Conservation (phyloP, 352 stramenopile genomes). For the Phytophthora sp. region DNA sequence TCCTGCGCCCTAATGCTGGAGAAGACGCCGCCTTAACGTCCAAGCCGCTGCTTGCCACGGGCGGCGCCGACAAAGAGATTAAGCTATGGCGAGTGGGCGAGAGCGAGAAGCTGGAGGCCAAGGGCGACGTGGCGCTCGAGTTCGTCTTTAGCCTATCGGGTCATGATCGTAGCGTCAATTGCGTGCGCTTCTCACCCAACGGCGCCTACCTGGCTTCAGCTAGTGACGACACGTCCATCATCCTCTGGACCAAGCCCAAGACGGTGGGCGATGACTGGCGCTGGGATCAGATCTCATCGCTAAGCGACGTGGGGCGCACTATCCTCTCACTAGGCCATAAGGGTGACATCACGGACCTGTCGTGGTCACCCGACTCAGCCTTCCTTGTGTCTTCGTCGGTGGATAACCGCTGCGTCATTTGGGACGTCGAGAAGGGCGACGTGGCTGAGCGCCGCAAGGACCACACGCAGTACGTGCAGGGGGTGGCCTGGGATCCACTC, state of each 20-base stretch:
- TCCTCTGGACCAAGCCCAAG: conserved; percentile 85
- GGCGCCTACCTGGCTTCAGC: conserved; percentile 86
- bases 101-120: not conserved
- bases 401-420: conserved; percentile 93
- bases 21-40: not conserved
- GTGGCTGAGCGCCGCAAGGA: conserved; percentile 90
- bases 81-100: conserved; percentile 80
- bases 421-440: conserved; percentile 79
- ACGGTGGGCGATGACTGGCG: conserved; percentile 67
- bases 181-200: conserved; percentile 91
- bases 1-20: conserved; percentile 41
- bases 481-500: conserved; percentile 95
- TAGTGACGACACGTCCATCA: conserved; percentile 90
- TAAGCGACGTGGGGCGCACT: conserved; percentile 80
- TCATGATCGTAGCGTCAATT: conserved; percentile 92
- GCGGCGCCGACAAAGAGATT: conserved; percentile 90
- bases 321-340: conserved; percentile 85
- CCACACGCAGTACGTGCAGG: conserved; percentile 97
- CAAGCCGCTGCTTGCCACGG: conserved; percentile 66
- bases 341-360: conserved; percentile 92
- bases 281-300: conserved; percentile 80
- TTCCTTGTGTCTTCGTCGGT: conserved; percentile 93
- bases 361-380: conserved; percentile 92
- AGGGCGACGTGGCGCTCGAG: conserved; percentile 39
- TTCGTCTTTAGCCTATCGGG: conserved; percentile 88